Percentiles rank a stretch among this genome's conserved stretches.
Conservation (phyloP, 2,329 filamentous ascomycete species). For the Colletotrichum somersetense region DNA sequence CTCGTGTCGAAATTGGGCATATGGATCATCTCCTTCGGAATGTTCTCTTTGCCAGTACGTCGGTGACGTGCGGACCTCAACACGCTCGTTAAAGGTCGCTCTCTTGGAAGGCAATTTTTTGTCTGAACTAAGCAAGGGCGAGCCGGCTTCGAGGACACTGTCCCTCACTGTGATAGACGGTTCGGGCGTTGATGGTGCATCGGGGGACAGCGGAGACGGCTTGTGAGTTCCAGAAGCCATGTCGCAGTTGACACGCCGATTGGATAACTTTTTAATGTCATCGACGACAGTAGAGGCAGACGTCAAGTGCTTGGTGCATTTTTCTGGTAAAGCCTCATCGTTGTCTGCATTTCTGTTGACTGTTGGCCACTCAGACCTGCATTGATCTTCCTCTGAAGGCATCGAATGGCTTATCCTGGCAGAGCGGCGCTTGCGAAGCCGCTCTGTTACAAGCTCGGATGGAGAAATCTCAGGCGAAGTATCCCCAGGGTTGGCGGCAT, state of each 20-base stretch:
- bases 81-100: slow-evolving; percentile 35
- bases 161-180: neutral
- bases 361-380: neutral
- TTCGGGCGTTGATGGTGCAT: neutral
- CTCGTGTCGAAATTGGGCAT: slow-evolving; percentile 30
- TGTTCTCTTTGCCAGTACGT: slow-evolving; percentile 40
- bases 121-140: slow-evolving; percentile 1
- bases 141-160: slow-evolving; percentile 3
- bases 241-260: no score
- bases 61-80: slow-evolving; percentile 38
- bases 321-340: neutral
- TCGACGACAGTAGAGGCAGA: slow-evolving; percentile 14
- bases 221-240: neutral
- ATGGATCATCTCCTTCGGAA: slow-evolving; percentile 21
- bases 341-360: neutral
- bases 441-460: slow-evolving; percentile 1
- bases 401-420: neutral
- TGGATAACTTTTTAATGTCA: neutral
- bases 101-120: slow-evolving; percentile 13
- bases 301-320: neutral
- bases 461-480: neutral
- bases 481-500: neutral
- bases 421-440: slow-evolving; percentile 22
- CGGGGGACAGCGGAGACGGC: neutral
- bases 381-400: neutral